These are phyloP conservation scores for Spathaspora arborariae DNA, from an alignment of 805 yeast species.

Conservation along the genomic window DNA sequence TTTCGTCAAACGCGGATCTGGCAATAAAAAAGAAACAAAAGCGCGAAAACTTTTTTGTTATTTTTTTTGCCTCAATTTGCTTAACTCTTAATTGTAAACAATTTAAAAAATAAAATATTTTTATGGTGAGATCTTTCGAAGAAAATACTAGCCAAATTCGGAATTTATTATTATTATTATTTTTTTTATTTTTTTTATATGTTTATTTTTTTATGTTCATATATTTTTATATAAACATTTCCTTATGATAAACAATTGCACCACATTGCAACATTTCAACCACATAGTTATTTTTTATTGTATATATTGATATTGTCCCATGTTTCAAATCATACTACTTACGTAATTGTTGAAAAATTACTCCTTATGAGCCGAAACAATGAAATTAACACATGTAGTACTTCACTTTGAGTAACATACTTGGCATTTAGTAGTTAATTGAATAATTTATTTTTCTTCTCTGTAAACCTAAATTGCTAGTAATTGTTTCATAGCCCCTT, in stretches of 20 bases:
- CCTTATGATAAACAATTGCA: background rate
- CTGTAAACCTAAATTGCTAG: too few relatives aligned
- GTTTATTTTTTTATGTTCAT: too few relatives aligned
- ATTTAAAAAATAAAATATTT: background rate
- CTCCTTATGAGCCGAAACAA: background rate
- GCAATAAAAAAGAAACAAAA: background rate
- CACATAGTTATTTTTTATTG: background rate
- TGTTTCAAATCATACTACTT: background rate
- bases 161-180: too few relatives aligned
- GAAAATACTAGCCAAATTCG: too few relatives aligned
- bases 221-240: too few relatives aligned
- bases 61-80: background rate
- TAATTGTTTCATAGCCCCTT: too few relatives aligned
- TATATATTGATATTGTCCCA: background rate
- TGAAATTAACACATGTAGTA: background rate
- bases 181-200: too few relatives aligned
- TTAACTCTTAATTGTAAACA: background rate
- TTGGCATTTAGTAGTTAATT: too few relatives aligned
- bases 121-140: background rate
- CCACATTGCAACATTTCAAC: background rate
- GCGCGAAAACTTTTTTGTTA: background rate
- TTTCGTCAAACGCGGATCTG: background rate
- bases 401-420: background rate
- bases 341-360: background rate
- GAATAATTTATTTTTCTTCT: too few relatives aligned